Conservation (phyloP, 179 eudicot species). For the Carnegiea gigantea region DNA sequence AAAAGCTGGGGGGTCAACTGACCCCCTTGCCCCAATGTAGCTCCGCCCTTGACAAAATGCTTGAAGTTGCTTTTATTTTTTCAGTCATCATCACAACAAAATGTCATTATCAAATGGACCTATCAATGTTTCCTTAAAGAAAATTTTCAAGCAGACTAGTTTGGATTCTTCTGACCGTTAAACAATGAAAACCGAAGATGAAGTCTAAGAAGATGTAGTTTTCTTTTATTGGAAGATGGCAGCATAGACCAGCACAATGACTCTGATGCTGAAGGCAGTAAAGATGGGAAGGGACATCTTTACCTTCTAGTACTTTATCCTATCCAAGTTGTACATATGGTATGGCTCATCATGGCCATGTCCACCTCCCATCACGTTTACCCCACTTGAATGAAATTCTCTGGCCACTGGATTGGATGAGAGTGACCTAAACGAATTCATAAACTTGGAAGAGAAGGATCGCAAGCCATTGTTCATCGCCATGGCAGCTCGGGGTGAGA, state of each 20-base stretch:
- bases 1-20: no score
- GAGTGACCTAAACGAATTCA: conserved; percentile 49
- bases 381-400: conserved; percentile 75
- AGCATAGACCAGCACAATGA: conserved; percentile 71
- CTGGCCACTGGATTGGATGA: conserved; percentile 54
- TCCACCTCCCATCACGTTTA: conserved; percentile 72
- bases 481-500: conserved; percentile 37
- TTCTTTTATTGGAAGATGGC: conserved; percentile 94
- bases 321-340: conserved; percentile 99
- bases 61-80: background rate
- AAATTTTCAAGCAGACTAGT: conserved; percentile 2
- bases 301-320: conserved; percentile 73
- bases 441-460: conserved; percentile 57
- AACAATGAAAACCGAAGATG: conserved; percentile 8
- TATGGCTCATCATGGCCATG: conserved; percentile 75
- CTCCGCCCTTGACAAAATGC: no score
- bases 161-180: conserved; percentile 1
- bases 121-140: conserved; percentile 13
- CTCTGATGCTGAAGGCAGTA: conserved; percentile 75
- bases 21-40: no score
- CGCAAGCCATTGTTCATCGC: conserved; percentile 68
- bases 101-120: conserved; percentile 23
- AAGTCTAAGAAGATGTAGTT: conserved; percentile 61
- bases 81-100: conserved; percentile 15
- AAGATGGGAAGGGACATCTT: conserved; percentile 62